These are phyloP conservation scores for Castanea crenata DNA, from an alignment of 306 rosid genomes.

Conservation along the genomic window DNA sequence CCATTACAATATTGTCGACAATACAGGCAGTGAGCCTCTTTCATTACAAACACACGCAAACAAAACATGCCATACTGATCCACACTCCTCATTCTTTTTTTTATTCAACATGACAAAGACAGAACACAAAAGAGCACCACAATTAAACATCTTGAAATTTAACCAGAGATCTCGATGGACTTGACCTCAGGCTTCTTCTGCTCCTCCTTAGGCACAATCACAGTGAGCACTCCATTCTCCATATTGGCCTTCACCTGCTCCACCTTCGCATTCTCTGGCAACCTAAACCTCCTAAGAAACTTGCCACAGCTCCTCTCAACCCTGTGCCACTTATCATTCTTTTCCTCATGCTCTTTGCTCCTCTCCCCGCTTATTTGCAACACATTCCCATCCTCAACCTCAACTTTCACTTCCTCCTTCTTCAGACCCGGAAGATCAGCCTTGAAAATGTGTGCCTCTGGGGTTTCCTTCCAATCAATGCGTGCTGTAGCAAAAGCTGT, in stretches of 20 bases:
- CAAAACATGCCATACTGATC: background rate
- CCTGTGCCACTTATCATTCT: conserved; percentile 39
- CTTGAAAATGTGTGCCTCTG: conserved; percentile 35
- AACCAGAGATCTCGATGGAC: conserved; percentile 31
- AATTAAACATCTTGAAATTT: background rate
- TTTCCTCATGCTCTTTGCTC: conserved; percentile 28
- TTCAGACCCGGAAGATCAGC: conserved; percentile 39
- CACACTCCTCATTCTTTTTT: background rate
- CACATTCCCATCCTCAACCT: conserved; percentile 31
- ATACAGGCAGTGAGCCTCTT: too few species aligned
- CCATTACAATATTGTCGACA: too few species aligned
- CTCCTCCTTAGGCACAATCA: conserved; percentile 29
- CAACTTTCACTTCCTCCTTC: conserved; percentile 36
- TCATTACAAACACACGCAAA: background rate
- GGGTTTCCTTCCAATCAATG: conserved; percentile 44
- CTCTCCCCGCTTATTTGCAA: conserved; percentile 37
- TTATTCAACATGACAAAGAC: background rate
- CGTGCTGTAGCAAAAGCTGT: conserved; percentile 33
- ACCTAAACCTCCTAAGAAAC: conserved; percentile 37
- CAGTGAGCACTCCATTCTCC: conserved; percentile 36
- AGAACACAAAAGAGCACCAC: background rate
- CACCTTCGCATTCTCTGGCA: conserved; percentile 30
- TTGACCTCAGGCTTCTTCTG: conserved; percentile 26
- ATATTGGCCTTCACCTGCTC: conserved; percentile 30
- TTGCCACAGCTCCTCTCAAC: conserved; percentile 38